phyloP scores from a whole-genome alignment of 2,329 filamentous ascomycete species.

The Talaromyces islandicus region DNA sequence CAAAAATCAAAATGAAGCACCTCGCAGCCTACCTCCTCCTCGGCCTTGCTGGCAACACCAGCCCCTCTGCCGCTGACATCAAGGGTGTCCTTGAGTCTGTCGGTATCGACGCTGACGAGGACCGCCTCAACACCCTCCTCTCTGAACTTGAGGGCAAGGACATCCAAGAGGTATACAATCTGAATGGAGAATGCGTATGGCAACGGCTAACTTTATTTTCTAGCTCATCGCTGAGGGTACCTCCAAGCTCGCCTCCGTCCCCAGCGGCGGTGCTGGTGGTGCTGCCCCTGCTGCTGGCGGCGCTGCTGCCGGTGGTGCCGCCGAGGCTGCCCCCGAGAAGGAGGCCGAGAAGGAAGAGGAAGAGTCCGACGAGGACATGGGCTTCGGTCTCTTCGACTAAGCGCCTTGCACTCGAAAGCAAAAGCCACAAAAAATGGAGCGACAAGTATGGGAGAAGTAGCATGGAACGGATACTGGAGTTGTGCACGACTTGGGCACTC shows the following conservation, averaged over 20 bases:
- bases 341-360: conserved; percentile 75
- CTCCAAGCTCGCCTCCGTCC: conserved; percentile 93
- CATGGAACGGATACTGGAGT: conserved; percentile 22
- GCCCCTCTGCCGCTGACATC: conserved; percentile 79
- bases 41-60: conserved; percentile 83
- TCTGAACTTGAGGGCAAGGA: conserved; percentile 63
- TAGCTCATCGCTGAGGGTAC: conserved; percentile 89
- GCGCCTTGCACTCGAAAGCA: conserved; percentile 14
- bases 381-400: conserved; percentile 66
- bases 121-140: conserved; percentile 81
- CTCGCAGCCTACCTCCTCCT: conserved; percentile 99
- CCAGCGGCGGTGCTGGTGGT: conserved; percentile 72
- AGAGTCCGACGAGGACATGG: conserved; percentile 71
- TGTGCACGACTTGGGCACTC: conserved; percentile 15
- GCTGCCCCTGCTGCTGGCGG: conserved; percentile 60
- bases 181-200: neutral
- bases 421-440: conserved; percentile 15
- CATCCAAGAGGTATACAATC: conserved; percentile 71
- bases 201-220: conserved; percentile 11
- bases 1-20: conserved; percentile 86
- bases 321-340: conserved; percentile 56
- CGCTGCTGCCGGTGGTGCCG: conserved; percentile 59
- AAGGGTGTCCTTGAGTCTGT: conserved; percentile 86
- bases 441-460: conserved; percentile 55
- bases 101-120: conserved; percentile 86